These are phyloP conservation scores for Picea abies DNA, from an alignment of 83 land plant species.

Conservation along the genomic window DNA sequence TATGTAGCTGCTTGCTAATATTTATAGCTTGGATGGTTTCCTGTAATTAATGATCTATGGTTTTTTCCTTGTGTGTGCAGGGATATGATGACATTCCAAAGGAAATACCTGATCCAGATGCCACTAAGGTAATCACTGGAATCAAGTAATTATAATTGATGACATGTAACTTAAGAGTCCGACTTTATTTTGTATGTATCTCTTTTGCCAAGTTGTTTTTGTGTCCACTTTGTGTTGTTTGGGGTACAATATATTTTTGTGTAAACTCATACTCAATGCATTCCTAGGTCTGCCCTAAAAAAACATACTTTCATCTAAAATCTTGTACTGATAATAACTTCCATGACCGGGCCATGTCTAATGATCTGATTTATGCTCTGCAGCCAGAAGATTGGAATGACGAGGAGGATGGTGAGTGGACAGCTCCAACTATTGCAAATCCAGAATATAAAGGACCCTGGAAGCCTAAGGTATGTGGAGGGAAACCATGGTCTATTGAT, in stretches of 20 bases:
- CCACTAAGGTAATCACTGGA: constrained; percentile 61
- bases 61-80: constrained; percentile 22
- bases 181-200: not conserved
- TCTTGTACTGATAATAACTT: not conserved
- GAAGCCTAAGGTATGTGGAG: constrained; percentile 72
- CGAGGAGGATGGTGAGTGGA: constrained; percentile 99
- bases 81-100: constrained; percentile 89
- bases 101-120: constrained; percentile 79
- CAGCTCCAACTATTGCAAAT: constrained; percentile 86
- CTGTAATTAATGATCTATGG: not conserved
- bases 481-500: not conserved
- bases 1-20: not conserved
- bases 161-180: not conserved
- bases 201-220: not conserved
- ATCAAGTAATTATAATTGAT: not conserved
- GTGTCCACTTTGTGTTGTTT: too few species aligned
- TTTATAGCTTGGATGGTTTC: not conserved
- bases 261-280: not conserved
- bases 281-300: not conserved
- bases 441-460: constrained; percentile 98
- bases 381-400: constrained; percentile 99
- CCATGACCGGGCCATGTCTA: not conserved
- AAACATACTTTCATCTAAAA: not conserved
- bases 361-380: constrained; percentile 9
- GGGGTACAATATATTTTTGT: not conserved